A percentile compares a stretch with the other conserved stretches of the same genome.
Evolutionary conservation across 1,139 yeast species (phyloP).

Genomic region (Blastobotrys buckinghamii): DNA sequence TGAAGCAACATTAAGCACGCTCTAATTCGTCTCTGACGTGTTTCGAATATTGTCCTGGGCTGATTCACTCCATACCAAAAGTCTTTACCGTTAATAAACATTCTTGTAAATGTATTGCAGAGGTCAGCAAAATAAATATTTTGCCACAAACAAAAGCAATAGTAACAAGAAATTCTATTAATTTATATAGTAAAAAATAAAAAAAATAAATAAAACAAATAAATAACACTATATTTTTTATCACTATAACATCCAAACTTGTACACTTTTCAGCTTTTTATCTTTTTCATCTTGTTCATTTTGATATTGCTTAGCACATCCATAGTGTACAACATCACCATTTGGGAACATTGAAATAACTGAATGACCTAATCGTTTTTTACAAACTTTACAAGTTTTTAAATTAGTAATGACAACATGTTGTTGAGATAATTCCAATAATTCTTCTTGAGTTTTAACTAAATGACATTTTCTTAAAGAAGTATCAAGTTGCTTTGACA

Average conservation of each 20-base stretch:
- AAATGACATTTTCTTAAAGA: conserved; percentile 38
- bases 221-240: too few relatives aligned
- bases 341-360: conserved; percentile 51
- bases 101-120: too few relatives aligned
- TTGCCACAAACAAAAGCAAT: too few relatives aligned
- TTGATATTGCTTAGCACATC: conserved; percentile 41
- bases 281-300: conserved; percentile 15
- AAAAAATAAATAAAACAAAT: not conserved
- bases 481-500: conserved; percentile 21
- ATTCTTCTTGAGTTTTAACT: conserved; percentile 33
- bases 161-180: too few relatives aligned
- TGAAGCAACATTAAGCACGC: too few relatives aligned
- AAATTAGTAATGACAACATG: conserved; percentile 37
- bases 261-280: conserved; percentile 7
- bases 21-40: too few relatives aligned
- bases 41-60: too few relatives aligned
- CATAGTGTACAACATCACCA: conserved; percentile 62
- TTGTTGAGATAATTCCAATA: conserved; percentile 37
- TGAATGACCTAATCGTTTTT: conserved; percentile 54
- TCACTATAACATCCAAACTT: too few relatives aligned
- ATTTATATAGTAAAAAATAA: not conserved
- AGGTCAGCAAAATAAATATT: too few relatives aligned
- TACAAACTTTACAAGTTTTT: conserved; percentile 55
- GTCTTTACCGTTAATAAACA: too few relatives aligned
- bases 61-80: too few relatives aligned